These are phyloP conservation scores for Amanita molliuscula DNA, from an alignment of 768 basidiomycete genomes.

Conservation along the genomic window DNA sequence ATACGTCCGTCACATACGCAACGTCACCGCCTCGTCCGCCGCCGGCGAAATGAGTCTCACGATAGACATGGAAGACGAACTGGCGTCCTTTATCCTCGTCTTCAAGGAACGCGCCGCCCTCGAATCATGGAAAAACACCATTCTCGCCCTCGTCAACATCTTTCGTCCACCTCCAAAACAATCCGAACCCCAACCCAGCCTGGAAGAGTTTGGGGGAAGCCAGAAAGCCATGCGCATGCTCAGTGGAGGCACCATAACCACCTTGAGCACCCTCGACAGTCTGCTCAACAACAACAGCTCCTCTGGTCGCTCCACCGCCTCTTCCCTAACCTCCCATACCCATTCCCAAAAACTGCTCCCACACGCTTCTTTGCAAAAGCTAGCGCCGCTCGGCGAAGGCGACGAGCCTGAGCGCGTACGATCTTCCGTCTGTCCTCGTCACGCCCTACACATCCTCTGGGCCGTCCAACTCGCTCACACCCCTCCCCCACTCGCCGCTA, in stretches of 20 bases:
- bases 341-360: constrained; percentile 26
- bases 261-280: constrained; percentile 57
- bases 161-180: constrained; percentile 40
- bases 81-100: constrained; percentile 92
- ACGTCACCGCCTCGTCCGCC: constrained; percentile 71
- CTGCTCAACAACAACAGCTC: constrained; percentile 52
- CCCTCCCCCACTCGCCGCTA: constrained; percentile 77
- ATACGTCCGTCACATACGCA: constrained; percentile 89
- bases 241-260: constrained; percentile 63
- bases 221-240: constrained; percentile 72
- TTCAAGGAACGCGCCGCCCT: constrained; percentile 87
- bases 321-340: constrained; percentile 65
- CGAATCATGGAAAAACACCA: constrained; percentile 81
- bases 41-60: constrained; percentile 86
- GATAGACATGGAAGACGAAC: constrained; percentile 96
- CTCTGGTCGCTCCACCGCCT: constrained; percentile 51
- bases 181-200: constrained; percentile 31
- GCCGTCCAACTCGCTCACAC: constrained; percentile 71
- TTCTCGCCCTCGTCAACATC: constrained; percentile 65
- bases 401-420: constrained; percentile 52
- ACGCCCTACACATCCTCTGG: constrained; percentile 65
- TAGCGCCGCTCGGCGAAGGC: constrained; percentile 63
- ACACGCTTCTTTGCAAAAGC: constrained; percentile 33
- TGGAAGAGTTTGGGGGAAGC: constrained; percentile 74
- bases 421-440: constrained; percentile 46